These are phyloP conservation scores for Puya raimondii DNA, from an alignment of 176 grass and related monocot genomes.

Conservation along the genomic window DNA sequence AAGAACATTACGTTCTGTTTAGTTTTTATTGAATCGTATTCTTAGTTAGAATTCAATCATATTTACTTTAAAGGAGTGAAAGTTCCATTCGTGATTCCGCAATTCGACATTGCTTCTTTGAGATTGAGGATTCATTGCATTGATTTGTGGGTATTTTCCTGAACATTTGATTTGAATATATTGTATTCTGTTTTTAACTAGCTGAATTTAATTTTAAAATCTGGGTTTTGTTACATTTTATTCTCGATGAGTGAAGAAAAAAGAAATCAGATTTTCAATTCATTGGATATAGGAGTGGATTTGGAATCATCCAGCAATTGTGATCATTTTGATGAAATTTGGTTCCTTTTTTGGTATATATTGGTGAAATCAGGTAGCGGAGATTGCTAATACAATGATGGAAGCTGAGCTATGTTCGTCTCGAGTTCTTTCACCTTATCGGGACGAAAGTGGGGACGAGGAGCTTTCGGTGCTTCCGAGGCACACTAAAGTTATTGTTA, in stretches of 20 bases:
- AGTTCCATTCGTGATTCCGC: background rate
- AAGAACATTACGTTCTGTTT: too few species aligned
- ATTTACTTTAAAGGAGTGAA: background rate
- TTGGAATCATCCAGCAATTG: background rate
- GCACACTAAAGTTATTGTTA: slow-evolving; percentile 37
- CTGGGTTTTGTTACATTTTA: too few species aligned
- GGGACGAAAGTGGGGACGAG: slow-evolving; percentile 32
- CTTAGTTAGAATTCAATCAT: background rate
- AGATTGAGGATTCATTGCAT: background rate
- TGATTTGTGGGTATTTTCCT: too few species aligned
- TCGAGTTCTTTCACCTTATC: background rate
- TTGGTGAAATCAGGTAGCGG: background rate
- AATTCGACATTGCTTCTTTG: background rate
- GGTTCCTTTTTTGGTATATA: background rate
- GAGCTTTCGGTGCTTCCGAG: slow-evolving; percentile 24
- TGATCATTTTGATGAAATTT: background rate
- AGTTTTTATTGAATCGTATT: background rate
- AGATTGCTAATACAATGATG: background rate
- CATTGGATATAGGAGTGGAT: too few species aligned
- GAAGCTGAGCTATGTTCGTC: background rate
- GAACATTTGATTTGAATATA: too few species aligned
- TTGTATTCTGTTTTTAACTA: too few species aligned
- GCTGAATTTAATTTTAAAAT: too few species aligned
- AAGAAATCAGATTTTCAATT: too few species aligned
- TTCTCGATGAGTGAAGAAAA: too few species aligned